Evolutionary conservation across 441 rosid genomes (phyloP).

Genomic region (Melastoma candidum): DNA sequence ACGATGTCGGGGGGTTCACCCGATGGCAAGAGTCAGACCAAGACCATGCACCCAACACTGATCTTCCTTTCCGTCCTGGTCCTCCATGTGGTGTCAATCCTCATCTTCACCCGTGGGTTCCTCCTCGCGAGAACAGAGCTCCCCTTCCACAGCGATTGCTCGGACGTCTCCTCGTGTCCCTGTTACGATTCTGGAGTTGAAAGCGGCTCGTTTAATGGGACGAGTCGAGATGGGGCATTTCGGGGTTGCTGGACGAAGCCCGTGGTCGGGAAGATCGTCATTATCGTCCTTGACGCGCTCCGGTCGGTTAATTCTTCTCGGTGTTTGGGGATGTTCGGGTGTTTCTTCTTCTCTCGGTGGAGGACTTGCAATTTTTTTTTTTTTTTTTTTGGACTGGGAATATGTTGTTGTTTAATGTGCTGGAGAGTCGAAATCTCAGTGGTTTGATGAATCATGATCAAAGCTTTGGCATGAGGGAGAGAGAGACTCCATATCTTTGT

Average conservation of each 20-base stretch:
- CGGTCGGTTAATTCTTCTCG: slow-evolving; percentile 27
- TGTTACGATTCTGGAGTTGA: slow-evolving; percentile 24
- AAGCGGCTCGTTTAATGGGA: background rate
- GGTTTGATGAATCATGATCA: too few species aligned
- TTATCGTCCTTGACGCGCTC: slow-evolving; percentile 84
- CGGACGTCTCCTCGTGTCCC: slow-evolving; percentile 62
- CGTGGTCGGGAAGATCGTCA: slow-evolving; percentile 59
- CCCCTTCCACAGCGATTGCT: slow-evolving; percentile 57
- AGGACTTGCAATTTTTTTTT: background rate
- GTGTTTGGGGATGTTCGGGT: background rate
- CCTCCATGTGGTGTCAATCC: slow-evolving; percentile 51
- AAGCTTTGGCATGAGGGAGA: too few species aligned
- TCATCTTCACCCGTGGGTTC: slow-evolving; percentile 79
- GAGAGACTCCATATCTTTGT: too few species aligned
- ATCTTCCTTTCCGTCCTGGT: slow-evolving; percentile 6
- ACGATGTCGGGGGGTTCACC: too few species aligned
- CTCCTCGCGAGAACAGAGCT: slow-evolving; percentile 93
- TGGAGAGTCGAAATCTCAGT: too few species aligned
- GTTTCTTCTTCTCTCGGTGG: background rate
- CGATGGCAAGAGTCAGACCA: too few species aligned
- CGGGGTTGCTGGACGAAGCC: slow-evolving; percentile 64
- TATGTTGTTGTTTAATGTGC: background rate
- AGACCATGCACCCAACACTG: too few species aligned
- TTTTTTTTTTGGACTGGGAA: background rate
- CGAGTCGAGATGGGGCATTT: slow-evolving; percentile 1